Evolutionary conservation across 108 stramenopile genomes (phyloP), one percentile per base, ranked within the genome.

Genomic region (Pseudonitzschia pungens): DNA sequence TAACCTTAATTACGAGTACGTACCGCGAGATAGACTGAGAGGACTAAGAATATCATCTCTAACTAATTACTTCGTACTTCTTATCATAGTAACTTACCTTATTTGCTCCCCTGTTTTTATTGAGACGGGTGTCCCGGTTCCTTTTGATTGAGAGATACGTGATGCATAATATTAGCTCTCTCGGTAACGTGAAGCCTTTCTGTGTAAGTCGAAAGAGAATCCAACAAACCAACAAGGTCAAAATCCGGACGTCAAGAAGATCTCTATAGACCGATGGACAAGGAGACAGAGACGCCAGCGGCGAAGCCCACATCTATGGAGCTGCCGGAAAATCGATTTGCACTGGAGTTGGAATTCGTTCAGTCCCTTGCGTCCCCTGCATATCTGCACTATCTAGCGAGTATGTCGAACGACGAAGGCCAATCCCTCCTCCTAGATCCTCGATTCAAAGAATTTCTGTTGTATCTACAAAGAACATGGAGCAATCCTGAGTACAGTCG

Each of bases 351-450:
- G 26, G 86, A 87, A 71, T 87, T 87, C 67, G 80, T 95, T 32
- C 94, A 95, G 83, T 82, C 86, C 31, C 77, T 92, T 60, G 94
- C 94, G 3, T 91, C 90, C 0, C 94, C 94, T 0, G 94, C 94
- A 27, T 95, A 95, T 77, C 82, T 92, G 12, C 91, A 95, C 63
- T 87, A 81, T 74, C 74, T 95, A 28, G 91, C 94, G 14, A 95
- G 91, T 1, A 81, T 64, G 10, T 70, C 70, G 27, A 78, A 68
- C 41, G 69, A 58, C 44, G 79, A 80, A 40, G 79, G 76, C 29
- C 70, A 64, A 41, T 69, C 76, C 2, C 62, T 87, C 14, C 68
- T 92, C 16, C 74, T 86, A 44, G 87, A 91, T 68, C 73, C 89
- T 31, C 68, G 74, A 50, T 95, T 95, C 70, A 79, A 89, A 22